Evolutionary conservation across 306 rosid species (phyloP), one percentile per base, ranked within the genome.

Genomic region (Sesbania bispinosa): DNA sequence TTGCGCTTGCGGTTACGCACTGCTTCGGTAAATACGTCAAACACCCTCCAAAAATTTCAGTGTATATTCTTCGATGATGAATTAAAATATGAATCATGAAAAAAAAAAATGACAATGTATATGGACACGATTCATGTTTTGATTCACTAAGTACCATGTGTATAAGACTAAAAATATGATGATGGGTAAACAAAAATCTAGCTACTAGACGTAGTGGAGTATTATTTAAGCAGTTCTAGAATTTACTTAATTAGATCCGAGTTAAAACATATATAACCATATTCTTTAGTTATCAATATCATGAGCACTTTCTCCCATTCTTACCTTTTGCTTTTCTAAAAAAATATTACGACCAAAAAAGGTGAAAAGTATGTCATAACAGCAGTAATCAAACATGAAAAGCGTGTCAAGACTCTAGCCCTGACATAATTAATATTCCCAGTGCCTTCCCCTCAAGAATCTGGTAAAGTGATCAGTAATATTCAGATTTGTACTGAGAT

Each of bases 381-480:
- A n/a, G n/a, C n/a, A n/a, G n/a, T n/a, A n/a, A n/a, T n/a, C n/a
- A n/a, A n/a, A n/a, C n/a, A n/a, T n/a, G n/a, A n/a, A n/a, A n/a
- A n/a, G n/a, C n/a, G n/a, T n/a, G n/a, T n/a, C n/a, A 30, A 36
- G 15, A 45, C 19, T 15, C 52, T 41, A n/a, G n/a, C n/a, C n/a
- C 51, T 33, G 59, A 45, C 69, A 57, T 57, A 66, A n/a, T n/a
- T n/a, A n/a, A n/a, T n/a, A n/a, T 55, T 48, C 68, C 20, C 23
- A 14, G 63, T 46, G 63, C 38, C 16, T n/a, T n/a, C n/a, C n/a
- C n/a, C n/a, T n/a, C n/a, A n/a, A n/a, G 60, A 77, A 69, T 77
- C 81, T 77, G 15, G 20, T 24, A 50, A 39, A 77, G 71, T 21
- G 53, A 45, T 14, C 2, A 62, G 18, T 29, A 36, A 61, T 29